Evolutionary conservation across 2,329 filamentous ascomycete species (phyloP), one percentile per base, ranked within the genome.

Genomic region (Cytospora piceicola): DNA sequence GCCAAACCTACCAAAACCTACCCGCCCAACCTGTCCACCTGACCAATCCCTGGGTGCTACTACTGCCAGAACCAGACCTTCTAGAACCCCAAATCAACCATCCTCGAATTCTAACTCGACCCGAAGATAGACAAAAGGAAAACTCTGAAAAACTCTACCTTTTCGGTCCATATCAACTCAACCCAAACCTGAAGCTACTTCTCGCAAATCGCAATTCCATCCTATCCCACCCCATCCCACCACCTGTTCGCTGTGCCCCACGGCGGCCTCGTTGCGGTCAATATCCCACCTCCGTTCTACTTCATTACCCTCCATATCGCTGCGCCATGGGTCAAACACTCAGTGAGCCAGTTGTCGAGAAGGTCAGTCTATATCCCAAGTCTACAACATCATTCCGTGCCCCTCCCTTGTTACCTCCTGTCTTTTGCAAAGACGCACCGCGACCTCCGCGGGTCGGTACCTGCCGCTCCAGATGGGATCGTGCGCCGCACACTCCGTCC

Each of bases 321-420:
- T 39, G 51, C 66, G 78, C 77, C 81, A 99, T 99, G 95, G 95
- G 95, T 87, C 95, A 99, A 86, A 99, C 95, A 80, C 90, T 99
- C 77, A 98, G 94, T 76, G 95, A 99, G 85, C 95, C 95, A 75
- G 94, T 99, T 76, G 91, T 97, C 79, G 95, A 98, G 78, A 99
- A 99, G 94, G 95, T 99, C 86, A 78, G 87, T 80, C 68, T 20
- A 36, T 17, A 8, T 22, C 67, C 58, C 64, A 30, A 29, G 30
- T 42, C 53, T 57, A 36, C 30, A 27, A 42, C 24, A 3, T n/a
- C 46, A 49, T 5, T 42, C 20, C 39, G 17, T 15, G 17, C 8
- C 6, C n/a, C 46, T 49, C 11, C 11, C 46, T 14, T 7, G 14
- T 8, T 11, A 49, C 11, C 12, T 11, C 46, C n/a, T 24, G n/a